A percentile compares a stretch with the other conserved stretches of the same genome.
Conservation (phyloP, 495 filamentous ascomycete species). For the Penicillium parvum region DNA sequence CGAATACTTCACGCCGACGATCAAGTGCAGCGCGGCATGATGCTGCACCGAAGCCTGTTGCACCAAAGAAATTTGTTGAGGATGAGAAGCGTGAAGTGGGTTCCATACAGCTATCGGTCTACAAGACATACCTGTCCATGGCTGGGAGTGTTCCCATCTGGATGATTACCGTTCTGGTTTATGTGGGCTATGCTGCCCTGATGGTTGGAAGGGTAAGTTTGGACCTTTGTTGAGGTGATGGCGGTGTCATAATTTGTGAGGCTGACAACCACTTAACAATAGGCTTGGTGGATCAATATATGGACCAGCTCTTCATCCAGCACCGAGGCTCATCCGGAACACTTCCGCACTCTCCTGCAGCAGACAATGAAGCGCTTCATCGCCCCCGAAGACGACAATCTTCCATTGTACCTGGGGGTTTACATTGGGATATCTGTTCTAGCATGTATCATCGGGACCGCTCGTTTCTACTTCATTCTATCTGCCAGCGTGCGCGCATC, state of each 20-base stretch:
- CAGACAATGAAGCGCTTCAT: constrained; percentile 13
- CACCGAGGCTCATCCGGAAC: constrained; percentile 20
- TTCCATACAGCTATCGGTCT: constrained; percentile 57
- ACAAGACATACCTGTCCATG: constrained; percentile 61
- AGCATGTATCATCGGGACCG: constrained; percentile 51
- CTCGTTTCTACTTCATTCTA: constrained; percentile 56
- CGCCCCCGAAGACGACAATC: constrained; percentile 8
- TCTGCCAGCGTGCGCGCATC: constrained; percentile 53
- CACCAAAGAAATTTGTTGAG: constrained; percentile 65
- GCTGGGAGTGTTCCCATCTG: constrained; percentile 47
- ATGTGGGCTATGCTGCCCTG: constrained; percentile 20
- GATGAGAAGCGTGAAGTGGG: constrained; percentile 68
- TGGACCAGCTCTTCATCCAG: constrained; percentile 50
- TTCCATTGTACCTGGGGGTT: constrained; percentile 62
- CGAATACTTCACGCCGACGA: constrained; percentile 16
- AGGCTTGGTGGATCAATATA: constrained; percentile 66
- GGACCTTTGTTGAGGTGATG: neutral
- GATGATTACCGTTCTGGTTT: constrained; percentile 12
- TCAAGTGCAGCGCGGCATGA: constrained; percentile 38
- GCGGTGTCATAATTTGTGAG: no score
- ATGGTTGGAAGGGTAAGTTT: constrained; percentile 31
- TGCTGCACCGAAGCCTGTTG: constrained; percentile 36
- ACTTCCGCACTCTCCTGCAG: constrained; percentile 14
- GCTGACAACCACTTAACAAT: constrained; percentile 19
- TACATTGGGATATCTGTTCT: constrained; percentile 60